phyloP scores from a whole-genome alignment of 805 yeast species.

The Kluyveromyces dobzhanskii region DNA sequence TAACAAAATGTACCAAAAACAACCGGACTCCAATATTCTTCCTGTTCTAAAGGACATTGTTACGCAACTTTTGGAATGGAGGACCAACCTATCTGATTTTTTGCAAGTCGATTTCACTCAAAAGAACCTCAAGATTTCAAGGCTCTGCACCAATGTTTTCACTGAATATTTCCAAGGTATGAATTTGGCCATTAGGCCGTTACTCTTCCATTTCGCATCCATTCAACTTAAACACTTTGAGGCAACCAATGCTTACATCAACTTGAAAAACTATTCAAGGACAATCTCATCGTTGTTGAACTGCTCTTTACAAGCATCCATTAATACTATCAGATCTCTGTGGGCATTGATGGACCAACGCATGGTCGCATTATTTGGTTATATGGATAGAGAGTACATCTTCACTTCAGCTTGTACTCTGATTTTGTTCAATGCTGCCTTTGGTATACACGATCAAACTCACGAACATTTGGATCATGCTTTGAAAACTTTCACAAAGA shows the following conservation, averaged over 20 bases:
- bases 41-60: conserved; percentile 68
- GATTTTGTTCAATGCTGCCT: conserved; percentile 66
- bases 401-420: conserved; percentile 71
- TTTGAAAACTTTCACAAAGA: conserved; percentile 55
- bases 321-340: conserved; percentile 61
- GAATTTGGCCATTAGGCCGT: conserved; percentile 69
- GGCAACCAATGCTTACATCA: conserved; percentile 45
- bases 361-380: conserved; percentile 80
- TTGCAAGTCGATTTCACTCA: conserved; percentile 57
- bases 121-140: conserved; percentile 42
- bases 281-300: conserved; percentile 61
- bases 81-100: conserved; percentile 53
- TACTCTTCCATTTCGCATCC: conserved; percentile 67
- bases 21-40: conserved; percentile 66
- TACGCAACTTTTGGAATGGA: conserved; percentile 60
- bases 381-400: conserved; percentile 78
- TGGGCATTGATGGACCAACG: conserved; percentile 72
- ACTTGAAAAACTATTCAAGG: conserved; percentile 58
- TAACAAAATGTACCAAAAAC: conserved; percentile 62
- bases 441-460: conserved; percentile 75
- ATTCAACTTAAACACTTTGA: conserved; percentile 48
- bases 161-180: conserved; percentile 80
- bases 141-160: conserved; percentile 66
- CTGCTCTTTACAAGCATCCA: conserved; percentile 74
- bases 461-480: conserved; percentile 67